phyloP scores from a whole-genome alignment of 495 filamentous ascomycete genomes.

The Tricharina praecox region DNA sequence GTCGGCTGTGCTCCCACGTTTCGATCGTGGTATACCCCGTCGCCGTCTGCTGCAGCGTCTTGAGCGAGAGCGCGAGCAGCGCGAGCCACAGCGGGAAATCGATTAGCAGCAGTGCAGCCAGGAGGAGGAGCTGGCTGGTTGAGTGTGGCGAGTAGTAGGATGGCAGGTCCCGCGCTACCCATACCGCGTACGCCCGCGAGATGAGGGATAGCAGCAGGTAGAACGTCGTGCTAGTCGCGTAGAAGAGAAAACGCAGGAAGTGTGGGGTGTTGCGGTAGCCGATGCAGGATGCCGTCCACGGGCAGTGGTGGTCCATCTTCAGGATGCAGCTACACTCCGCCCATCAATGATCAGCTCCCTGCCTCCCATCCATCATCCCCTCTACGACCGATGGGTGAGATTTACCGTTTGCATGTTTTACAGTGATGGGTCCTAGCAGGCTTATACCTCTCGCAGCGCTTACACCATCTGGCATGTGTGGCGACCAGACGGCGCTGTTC shows the following conservation, averaged over 20 bases:
- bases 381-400: no score
- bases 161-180: not conserved
- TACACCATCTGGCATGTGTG: conserved; percentile 49
- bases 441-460: conserved; percentile 67
- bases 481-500: conserved; percentile 28
- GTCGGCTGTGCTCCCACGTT: conserved; percentile 78
- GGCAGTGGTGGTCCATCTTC: conserved; percentile 98
- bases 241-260: conserved; percentile 76
- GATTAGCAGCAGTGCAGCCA: conserved; percentile 8
- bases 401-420: conserved; percentile 64
- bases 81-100: conserved; percentile 10
- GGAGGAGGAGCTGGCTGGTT: conserved; percentile 9
- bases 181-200: not conserved
- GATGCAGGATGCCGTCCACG: conserved; percentile 89
- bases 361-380: no score
- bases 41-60: conserved; percentile 40
- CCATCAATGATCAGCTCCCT: not conserved
- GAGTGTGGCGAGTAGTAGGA: conserved; percentile 16
- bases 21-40: conserved; percentile 75
- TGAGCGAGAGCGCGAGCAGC: conserved; percentile 17
- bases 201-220: conserved; percentile 1
- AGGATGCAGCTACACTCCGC: conserved; percentile 90
- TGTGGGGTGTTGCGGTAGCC: conserved; percentile 79
- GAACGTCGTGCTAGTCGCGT: conserved; percentile 37
- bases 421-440: conserved; percentile 87